phyloP scores from a whole-genome alignment of 371 early-diverging fungal species.

The Mucor circinelloides region DNA sequence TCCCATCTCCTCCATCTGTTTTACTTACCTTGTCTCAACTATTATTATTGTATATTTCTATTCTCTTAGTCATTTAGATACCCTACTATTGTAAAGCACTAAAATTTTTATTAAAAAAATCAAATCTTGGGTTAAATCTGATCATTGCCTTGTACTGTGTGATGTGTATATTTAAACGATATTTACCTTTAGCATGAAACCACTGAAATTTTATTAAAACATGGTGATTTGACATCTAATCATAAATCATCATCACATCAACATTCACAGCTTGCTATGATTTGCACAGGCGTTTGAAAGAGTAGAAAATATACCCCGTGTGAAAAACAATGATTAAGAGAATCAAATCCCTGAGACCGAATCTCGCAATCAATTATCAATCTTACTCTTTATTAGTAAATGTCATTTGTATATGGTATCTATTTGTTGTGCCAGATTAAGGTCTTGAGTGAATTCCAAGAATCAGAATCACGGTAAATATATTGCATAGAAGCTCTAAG shows the following conservation, averaged over 20 bases:
- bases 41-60: background rate
- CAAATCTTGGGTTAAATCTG: background rate
- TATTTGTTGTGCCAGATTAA: slow-evolving; percentile 91
- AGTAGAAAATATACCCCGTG: too few species aligned
- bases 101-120: background rate
- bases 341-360: too few species aligned
- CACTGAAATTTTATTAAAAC: too few species aligned
- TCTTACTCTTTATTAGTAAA: background rate
- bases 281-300: too few species aligned
- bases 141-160: background rate
- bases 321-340: too few species aligned
- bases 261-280: too few species aligned
- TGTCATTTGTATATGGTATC: slow-evolving; percentile 6
- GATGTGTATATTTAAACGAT: too few species aligned
- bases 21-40: background rate
- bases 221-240: too few species aligned
- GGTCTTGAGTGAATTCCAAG: slow-evolving; percentile 77
- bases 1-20: background rate
- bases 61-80: background rate
- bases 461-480: slow-evolving; percentile 84
- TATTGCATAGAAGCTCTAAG: slow-evolving; percentile 95
- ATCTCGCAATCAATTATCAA: too few species aligned
- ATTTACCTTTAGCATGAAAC: too few species aligned
- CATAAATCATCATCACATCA: too few species aligned
- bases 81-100: background rate